These are phyloP conservation scores for Willaertia magna DNA, from an alignment of 208 protist species.

Conservation along the genomic window DNA sequence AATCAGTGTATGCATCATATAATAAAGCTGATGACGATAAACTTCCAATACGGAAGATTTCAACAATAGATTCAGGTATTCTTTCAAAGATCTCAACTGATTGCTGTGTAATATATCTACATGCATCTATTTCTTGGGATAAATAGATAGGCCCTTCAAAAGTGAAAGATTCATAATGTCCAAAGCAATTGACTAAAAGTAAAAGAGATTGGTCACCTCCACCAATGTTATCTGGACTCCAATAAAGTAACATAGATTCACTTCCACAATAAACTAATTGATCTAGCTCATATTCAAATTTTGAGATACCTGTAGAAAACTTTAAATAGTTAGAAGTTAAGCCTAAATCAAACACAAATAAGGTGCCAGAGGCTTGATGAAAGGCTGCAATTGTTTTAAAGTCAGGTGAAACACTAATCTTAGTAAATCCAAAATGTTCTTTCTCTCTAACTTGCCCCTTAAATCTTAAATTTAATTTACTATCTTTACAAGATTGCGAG, in stretches of 20 bases:
- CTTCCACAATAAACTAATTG: background rate
- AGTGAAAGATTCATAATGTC: background rate
- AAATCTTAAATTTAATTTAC: background rate
- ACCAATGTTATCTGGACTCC: background rate
- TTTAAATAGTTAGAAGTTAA: background rate
- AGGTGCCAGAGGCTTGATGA: background rate
- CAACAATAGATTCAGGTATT: background rate
- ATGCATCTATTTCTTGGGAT: background rate
- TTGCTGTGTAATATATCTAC: background rate
- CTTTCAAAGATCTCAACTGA: background rate
- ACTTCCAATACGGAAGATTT: constrained; percentile 9
- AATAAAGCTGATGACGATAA: background rate
- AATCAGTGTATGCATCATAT: constrained; percentile 11
- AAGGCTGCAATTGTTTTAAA: background rate
- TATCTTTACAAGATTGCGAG: background rate
- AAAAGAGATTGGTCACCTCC: background rate
- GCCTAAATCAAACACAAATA: background rate
- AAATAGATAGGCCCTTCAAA: background rate
- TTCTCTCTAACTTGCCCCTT: background rate
- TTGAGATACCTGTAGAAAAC: background rate
- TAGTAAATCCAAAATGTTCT: background rate
- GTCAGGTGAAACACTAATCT: background rate
- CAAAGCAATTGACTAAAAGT: background rate
- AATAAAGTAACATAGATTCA: background rate
- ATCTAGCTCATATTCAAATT: background rate